phyloP scores from a whole-genome alignment of 345 rosid species.

The Linum trigynum region DNA sequence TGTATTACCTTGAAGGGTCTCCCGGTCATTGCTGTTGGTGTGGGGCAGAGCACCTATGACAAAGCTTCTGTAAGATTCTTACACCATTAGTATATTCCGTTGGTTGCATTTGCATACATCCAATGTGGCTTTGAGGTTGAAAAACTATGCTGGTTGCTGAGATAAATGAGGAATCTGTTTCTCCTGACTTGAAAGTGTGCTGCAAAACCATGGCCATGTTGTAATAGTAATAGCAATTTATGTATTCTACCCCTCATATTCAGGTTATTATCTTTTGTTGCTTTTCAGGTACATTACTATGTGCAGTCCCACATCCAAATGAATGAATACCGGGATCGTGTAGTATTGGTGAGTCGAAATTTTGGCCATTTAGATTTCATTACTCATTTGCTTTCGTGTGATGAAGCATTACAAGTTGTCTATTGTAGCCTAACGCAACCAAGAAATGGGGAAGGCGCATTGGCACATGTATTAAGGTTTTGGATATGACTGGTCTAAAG shows the following conservation, averaged over 20 bases:
- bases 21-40: slow-evolving; percentile 6
- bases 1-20: slow-evolving; percentile 4
- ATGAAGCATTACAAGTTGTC: not conserved
- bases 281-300: slow-evolving; percentile 66
- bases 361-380: not conserved
- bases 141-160: not conserved
- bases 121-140: not conserved
- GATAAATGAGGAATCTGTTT: too few species aligned
- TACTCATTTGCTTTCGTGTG: not conserved
- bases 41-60: slow-evolving; percentile 6
- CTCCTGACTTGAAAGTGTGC: too few species aligned
- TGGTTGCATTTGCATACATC: not conserved
- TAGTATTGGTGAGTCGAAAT: slow-evolving; percentile 6
- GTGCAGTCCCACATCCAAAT: slow-evolving; percentile 18
- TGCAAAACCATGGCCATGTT: too few species aligned
- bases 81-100: not conserved
- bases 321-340: slow-evolving; percentile 9
- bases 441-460: slow-evolving; percentile 4
- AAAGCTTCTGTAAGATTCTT: slow-evolving; percentile 10
- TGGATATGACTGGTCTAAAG: slow-evolving; percentile 9
- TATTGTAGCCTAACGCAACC: slow-evolving; percentile 15
- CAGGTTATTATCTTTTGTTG: slow-evolving; percentile 6
- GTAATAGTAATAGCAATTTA: too few species aligned
- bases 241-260: not conserved
- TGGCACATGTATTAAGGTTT: slow-evolving; percentile 5